phyloP scores from a whole-genome alignment of 257 asterid genomes.

The Salvia miltiorrhiza region DNA sequence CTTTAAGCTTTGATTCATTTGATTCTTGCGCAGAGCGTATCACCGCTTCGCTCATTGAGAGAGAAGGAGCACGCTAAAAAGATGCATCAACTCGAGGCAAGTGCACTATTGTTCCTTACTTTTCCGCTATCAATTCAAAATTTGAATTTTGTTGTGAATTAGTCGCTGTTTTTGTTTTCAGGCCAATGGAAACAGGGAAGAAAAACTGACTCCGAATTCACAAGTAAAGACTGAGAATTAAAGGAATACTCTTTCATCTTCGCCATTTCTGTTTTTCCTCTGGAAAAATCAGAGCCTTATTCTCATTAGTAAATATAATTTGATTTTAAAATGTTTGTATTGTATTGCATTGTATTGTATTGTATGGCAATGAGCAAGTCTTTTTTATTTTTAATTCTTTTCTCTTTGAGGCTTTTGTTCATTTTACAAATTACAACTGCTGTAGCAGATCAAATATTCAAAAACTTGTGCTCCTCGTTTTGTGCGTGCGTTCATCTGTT shows the following conservation, averaged over 20 bases:
- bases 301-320: neutral
- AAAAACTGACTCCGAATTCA: neutral
- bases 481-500: neutral
- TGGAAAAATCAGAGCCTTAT: slow-evolving; percentile 1
- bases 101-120: neutral
- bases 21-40: slow-evolving; percentile 32
- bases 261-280: slow-evolving; percentile 1
- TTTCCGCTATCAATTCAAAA: neutral
- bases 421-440: neutral
- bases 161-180: slow-evolving; percentile 3
- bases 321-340: neutral
- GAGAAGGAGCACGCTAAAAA: slow-evolving; percentile 47
- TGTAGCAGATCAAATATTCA: neutral
- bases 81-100: slow-evolving; percentile 12
- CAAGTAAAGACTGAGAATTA: neutral
- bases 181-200: neutral
- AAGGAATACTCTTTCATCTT: neutral
- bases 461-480: neutral
- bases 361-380: neutral
- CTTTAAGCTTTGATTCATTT: neutral
- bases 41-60: slow-evolving; percentile 57
- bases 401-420: neutral
- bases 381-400: too few relatives aligned
- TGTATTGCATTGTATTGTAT: neutral
- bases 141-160: neutral